Evolutionary conservation across 176 grass and related monocot genomes (phyloP).

Genomic region (Poa pratensis): DNA sequence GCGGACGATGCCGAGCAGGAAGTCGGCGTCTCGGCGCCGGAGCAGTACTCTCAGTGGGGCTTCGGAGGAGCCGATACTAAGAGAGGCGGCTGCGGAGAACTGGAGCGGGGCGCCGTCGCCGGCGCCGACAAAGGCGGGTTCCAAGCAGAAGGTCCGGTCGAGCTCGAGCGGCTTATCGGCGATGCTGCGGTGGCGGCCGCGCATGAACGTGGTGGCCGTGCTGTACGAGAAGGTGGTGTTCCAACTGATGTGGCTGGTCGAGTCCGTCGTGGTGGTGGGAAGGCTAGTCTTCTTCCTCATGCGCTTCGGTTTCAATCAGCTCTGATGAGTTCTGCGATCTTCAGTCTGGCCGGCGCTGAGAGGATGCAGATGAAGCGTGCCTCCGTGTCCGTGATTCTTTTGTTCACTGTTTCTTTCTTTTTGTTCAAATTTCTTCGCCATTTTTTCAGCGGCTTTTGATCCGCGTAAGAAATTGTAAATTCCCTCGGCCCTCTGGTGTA

Average conservation of each 20-base stretch:
- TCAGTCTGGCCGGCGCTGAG: not conserved
- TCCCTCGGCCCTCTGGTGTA: not conserved
- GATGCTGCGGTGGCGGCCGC: conserved; percentile 42
- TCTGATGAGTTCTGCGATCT: conserved; percentile 1
- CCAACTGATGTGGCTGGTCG: conserved; percentile 70
- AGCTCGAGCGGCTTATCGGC: conserved; percentile 17
- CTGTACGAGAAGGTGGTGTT: conserved; percentile 47
- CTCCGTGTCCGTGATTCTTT: not conserved
- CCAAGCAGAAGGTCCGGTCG: conserved; percentile 21
- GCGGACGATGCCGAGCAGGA: conserved; percentile 37
- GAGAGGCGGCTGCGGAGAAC: not conserved
- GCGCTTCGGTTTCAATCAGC: conserved; percentile 62
- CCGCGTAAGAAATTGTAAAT: conserved; percentile 12
- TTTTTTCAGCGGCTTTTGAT: not conserved
- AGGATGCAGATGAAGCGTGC: not conserved
- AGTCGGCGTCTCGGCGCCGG: not conserved
- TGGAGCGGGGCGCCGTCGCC: not conserved
- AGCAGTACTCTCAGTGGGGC: not conserved
- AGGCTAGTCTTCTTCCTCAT: conserved; percentile 62
- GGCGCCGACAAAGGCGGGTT: not conserved
- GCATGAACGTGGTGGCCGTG: conserved; percentile 25
- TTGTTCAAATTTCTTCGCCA: not conserved
- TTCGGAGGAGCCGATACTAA: conserved; percentile 15
- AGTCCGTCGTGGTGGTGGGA: conserved; percentile 62
- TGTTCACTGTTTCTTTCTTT: not conserved